Evolutionary conservation across 768 basidiomycete genomes (phyloP).

Genomic region (Calocybe gangraenosa): DNA sequence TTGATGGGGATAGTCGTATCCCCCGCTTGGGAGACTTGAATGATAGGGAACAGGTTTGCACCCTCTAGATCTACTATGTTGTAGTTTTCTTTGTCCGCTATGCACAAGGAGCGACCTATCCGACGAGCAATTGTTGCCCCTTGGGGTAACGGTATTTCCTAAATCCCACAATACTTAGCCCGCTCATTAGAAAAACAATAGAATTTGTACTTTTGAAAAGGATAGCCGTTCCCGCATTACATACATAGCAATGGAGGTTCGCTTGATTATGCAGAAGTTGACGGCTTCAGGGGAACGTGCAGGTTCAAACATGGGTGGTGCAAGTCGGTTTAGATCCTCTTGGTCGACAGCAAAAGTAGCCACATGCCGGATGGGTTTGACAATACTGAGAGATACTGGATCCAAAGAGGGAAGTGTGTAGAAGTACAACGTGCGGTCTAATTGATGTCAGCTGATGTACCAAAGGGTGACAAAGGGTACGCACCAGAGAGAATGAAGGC

Average conservation of each 20-base stretch:
- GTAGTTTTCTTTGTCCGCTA: slow-evolving; percentile 73
- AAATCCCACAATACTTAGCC: background rate
- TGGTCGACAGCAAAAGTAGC: slow-evolving; percentile 82
- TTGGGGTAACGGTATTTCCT: slow-evolving; percentile 71
- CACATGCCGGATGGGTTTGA: slow-evolving; percentile 80
- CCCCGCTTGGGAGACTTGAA: slow-evolving; percentile 74
- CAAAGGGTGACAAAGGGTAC: slow-evolving; percentile 17
- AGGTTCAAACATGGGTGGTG: slow-evolving; percentile 35
- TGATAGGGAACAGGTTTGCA: slow-evolving; percentile 62
- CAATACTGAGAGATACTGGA: slow-evolving; percentile 48
- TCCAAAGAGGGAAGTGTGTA: slow-evolving; percentile 81
- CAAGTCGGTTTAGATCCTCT: slow-evolving; percentile 52
- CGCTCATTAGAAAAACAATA: background rate
- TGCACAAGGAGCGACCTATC: slow-evolving; percentile 58
- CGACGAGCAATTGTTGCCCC: slow-evolving; percentile 60
- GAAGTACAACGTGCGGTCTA: slow-evolving; percentile 69
- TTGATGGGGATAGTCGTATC: slow-evolving; percentile 37
- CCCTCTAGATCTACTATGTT: slow-evolving; percentile 75
- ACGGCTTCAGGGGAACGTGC: slow-evolving; percentile 43
- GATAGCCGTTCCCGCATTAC: slow-evolving; percentile 59
- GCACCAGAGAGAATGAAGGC: slow-evolving; percentile 74
- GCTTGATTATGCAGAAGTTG: slow-evolving; percentile 73
- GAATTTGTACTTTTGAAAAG: slow-evolving; percentile 48
- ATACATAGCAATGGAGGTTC: slow-evolving; percentile 58
- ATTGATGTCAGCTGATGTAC: slow-evolving; percentile 6